Base-by-base conservation (phyloP, 73 alveolate species). In the Halteria grandinella region DNA sequence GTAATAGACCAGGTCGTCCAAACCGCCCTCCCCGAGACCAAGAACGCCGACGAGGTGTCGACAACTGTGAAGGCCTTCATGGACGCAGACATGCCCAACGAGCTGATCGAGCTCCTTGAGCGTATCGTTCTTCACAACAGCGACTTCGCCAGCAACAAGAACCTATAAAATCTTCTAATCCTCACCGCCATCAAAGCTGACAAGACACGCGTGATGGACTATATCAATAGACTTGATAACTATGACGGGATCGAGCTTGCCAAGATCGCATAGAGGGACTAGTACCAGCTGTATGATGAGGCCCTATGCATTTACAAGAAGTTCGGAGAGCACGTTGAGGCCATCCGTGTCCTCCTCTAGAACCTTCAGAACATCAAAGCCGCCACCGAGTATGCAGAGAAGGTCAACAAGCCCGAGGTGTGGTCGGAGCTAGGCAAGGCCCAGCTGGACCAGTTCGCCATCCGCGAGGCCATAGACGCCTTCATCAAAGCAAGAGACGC, bases 371-470 rank as follows among this genome's bases (percentile, higher is more conserved):
- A 87, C 70, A 63, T 97, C 50, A 89, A 89, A 52, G 79, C 94
- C 37, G 99, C 99, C 37, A 51, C 93, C 40, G 98, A 95, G 43
- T 97, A 80, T 85, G 98, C 99, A 29, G 96, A 92, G 84, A 88
- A 89, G 88, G 83, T 83, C 50, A 86, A 81, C 73, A 72, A 81
- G 37, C 95, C 97, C 5, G 94, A 87, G 55, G 99, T 95, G 29
- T 97, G 99, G 99, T 89, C 97, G 72, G 92, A 85, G 72, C 72
- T 96, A 29, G 99, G 99, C 79, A 91, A 93, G 63, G 99, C 99
- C 27, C 97, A 91, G 63, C 87, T 94, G 76, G 93, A 89, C 75
- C 84, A 86, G 21, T 90, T 87, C 51, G 75, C 69, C 39, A 93
- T 90, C 20, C 91, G 85, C 54, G 99, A 94, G 55, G 95, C 99